phyloP scores from a whole-genome alignment of 2,329 filamentous ascomycete species.

The Fusarium piperis region DNA sequence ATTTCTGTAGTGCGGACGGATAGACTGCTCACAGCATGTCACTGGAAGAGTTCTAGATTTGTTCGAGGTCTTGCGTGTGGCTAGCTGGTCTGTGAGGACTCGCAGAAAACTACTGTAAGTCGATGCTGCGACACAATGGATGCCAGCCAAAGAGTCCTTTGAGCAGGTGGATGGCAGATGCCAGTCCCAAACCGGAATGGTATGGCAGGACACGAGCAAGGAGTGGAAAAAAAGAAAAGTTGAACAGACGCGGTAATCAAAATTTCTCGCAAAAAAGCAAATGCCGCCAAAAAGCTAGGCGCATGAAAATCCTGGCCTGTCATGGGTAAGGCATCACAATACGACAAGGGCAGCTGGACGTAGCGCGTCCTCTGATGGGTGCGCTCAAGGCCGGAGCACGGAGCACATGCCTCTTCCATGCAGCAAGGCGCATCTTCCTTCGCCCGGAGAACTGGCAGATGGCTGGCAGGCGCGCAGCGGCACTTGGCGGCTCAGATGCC shows the following conservation, averaged over 20 bases:
- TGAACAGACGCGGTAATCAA: background rate
- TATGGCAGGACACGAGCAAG: background rate
- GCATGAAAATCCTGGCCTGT: background rate
- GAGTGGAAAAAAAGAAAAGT: background rate
- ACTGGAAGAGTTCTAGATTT: slow-evolving; percentile 29
- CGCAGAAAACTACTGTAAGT: background rate
- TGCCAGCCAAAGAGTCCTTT: background rate
- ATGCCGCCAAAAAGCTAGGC: background rate
- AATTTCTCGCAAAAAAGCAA: background rate
- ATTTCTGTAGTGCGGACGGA: background rate
- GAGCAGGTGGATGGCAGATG: background rate
- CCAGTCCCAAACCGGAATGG: background rate
- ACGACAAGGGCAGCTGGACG: background rate
- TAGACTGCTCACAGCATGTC: slow-evolving; percentile 8
- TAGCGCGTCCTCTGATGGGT: background rate
- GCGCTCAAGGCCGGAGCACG: background rate
- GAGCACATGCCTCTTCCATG: slow-evolving; percentile 1
- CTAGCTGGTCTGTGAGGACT: background rate
- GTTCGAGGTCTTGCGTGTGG: background rate
- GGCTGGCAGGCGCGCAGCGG: slow-evolving; percentile 11
- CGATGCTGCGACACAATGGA: background rate
- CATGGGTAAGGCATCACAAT: slow-evolving; percentile 8
- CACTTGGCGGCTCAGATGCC: slow-evolving; percentile 32
- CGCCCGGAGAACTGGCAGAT: background rate
- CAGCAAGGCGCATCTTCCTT: slow-evolving; percentile 1